phyloP scores from a whole-genome alignment of 192 early-diverging fungal species.

The Mortierella antarctica region DNA sequence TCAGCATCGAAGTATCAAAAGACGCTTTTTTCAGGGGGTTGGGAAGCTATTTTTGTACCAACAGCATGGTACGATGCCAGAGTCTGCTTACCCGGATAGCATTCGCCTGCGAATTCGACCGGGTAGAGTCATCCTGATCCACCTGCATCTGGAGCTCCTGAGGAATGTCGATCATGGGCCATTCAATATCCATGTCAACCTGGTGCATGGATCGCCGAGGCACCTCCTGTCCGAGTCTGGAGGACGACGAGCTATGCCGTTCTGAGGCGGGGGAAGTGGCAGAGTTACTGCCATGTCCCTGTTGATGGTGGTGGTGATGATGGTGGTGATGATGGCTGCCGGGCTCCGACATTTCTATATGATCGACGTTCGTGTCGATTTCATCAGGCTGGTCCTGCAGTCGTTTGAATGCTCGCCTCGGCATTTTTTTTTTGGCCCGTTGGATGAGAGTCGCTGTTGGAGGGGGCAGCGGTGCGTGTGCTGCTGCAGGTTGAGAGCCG shows the following conservation, averaged over 20 bases:
- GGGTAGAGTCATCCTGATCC: slow-evolving; percentile 34
- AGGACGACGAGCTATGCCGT: slow-evolving; percentile 36
- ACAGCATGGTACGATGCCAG: too few species aligned
- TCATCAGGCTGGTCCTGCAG: slow-evolving; percentile 46
- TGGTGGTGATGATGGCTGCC: slow-evolving; percentile 22
- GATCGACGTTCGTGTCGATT: slow-evolving; percentile 35
- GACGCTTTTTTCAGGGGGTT: background rate
- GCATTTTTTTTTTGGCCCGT: slow-evolving; percentile 14
- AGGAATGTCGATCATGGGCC: slow-evolving; percentile 58
- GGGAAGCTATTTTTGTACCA: slow-evolving; percentile 9
- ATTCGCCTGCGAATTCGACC: slow-evolving; percentile 59
- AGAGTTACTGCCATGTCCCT: slow-evolving; percentile 1
- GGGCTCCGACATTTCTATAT: slow-evolving; percentile 47
- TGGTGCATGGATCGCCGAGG: slow-evolving; percentile 47
- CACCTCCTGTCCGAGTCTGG: slow-evolving; percentile 17
- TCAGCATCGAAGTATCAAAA: slow-evolving; percentile 12
- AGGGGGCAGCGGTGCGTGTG: background rate
- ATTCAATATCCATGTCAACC: slow-evolving; percentile 45
- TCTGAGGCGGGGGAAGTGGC: slow-evolving; percentile 37
- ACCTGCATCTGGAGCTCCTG: slow-evolving; percentile 49
- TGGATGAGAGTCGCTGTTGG: background rate
- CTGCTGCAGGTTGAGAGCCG: background rate
- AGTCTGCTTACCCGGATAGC: slow-evolving; percentile 49
- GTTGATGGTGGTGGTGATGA: background rate
- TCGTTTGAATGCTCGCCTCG: slow-evolving; percentile 42